These are phyloP conservation scores for Samsoniella hepiali DNA, from an alignment of 2,329 filamentous ascomycete species.

Conservation along the genomic window DNA sequence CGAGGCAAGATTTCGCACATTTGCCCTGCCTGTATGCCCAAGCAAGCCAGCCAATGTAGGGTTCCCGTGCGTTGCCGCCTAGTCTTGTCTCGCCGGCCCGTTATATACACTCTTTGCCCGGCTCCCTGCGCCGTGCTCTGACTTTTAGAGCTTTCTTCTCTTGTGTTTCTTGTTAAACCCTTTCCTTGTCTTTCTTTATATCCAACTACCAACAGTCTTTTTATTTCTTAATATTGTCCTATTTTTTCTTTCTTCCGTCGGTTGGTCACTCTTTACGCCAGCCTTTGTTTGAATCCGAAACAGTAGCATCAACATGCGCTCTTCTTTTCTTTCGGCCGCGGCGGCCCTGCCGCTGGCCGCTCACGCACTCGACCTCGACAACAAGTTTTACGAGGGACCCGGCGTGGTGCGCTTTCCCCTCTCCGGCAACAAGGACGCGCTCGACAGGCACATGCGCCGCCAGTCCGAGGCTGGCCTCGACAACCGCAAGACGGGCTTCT, in stretches of 20 bases:
- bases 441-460: conserved; percentile 29
- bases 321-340: conserved; percentile 30
- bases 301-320: conserved; percentile 27
- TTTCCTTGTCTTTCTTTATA: conserved; percentile 12
- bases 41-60: not conserved
- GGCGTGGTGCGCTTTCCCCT: conserved; percentile 32
- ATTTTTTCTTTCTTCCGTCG: conserved; percentile 12
- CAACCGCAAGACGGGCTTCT: conserved; percentile 31
- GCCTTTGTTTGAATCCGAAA: not conserved
- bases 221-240: conserved; percentile 17
- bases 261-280: conserved; percentile 30
- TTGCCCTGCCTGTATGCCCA: not conserved
- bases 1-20: conserved; percentile 8
- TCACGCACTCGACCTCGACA: conserved; percentile 22
- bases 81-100: not conserved
- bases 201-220: conserved; percentile 19
- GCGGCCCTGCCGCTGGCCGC: conserved; percentile 30
- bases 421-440: conserved; percentile 28
- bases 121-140: not conserved
- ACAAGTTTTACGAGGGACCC: conserved; percentile 15
- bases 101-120: conserved; percentile 18
- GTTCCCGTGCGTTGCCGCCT: not conserved
- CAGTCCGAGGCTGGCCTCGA: conserved; percentile 28
- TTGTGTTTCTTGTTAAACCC: conserved; percentile 5
- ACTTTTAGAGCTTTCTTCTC: not conserved